These are phyloP conservation scores for Nicotiana benthamiana DNA, from an alignment of 257 asterid genomes.

Conservation along the genomic window DNA sequence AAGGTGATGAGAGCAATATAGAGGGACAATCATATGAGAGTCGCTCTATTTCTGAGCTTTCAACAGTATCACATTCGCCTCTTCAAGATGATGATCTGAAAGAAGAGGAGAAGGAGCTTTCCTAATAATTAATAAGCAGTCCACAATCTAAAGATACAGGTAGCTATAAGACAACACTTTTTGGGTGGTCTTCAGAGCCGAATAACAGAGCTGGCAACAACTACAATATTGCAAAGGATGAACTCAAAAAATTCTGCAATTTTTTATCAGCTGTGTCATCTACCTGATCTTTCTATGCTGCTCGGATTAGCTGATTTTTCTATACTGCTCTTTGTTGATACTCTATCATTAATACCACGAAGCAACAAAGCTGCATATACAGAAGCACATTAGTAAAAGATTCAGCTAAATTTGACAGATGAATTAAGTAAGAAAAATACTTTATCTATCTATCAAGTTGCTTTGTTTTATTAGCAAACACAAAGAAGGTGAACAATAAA, in stretches of 20 bases:
- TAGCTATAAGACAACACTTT: conserved; percentile 63
- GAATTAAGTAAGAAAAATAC: too few species aligned
- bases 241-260: conserved; percentile 66
- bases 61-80: conserved; percentile 22
- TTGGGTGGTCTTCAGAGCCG: conserved; percentile 81
- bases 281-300: conserved; percentile 3
- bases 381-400: too few species aligned
- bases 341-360: too few species aligned
- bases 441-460: too few species aligned
- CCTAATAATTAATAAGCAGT: conserved; percentile 20
- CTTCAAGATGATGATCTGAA: conserved; percentile 18
- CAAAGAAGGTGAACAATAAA: too few species aligned
- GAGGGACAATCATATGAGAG: conserved; percentile 16
- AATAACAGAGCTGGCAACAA: conserved; percentile 57
- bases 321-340: too few species aligned
- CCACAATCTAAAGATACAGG: conserved; percentile 20
- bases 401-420: too few species aligned
- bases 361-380: too few species aligned
- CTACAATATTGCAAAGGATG: conserved; percentile 57
- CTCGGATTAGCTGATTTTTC: too few species aligned
- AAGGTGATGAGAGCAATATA: conserved; percentile 42
- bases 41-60: conserved; percentile 13
- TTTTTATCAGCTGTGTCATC: conserved; percentile 72
- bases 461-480: too few species aligned
- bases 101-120: conserved; percentile 20